Evolutionary conservation across 129 eudicot species (phyloP).

Genomic region (Helianthus annuus): DNA sequence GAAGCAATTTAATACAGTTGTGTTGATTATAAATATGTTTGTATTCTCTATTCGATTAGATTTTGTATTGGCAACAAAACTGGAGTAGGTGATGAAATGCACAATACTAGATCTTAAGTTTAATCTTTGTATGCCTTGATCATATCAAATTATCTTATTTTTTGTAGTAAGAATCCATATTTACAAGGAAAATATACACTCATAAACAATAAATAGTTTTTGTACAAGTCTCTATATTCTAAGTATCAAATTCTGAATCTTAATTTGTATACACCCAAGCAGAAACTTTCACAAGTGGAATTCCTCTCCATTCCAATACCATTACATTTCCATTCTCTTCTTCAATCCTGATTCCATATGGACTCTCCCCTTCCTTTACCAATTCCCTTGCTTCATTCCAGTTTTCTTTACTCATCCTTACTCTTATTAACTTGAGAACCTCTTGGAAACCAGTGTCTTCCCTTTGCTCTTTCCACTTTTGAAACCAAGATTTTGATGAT

Average conservation of each 20-base stretch:
- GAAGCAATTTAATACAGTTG: no score
- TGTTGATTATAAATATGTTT: no score
- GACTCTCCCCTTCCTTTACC: conserved; percentile 53
- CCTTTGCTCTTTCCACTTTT: conserved; percentile 49
- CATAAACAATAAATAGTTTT: conserved; percentile 8
- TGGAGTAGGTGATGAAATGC: no score
- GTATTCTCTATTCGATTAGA: no score
- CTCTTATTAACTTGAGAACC: conserved; percentile 32
- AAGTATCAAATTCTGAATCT: conserved; percentile 5
- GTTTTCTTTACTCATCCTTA: conserved; percentile 39
- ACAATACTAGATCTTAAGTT: not conserved
- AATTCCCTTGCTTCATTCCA: conserved; percentile 51
- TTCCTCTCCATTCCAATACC: conserved; percentile 62
- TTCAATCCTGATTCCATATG: conserved; percentile 45
- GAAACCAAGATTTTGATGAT: conserved; percentile 47
- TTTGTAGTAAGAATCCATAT: not conserved
- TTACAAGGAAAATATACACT: not conserved
- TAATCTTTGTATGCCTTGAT: not conserved
- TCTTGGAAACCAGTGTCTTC: not conserved
- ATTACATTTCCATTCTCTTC: conserved; percentile 50
- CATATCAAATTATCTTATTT: not conserved
- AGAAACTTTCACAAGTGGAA: conserved; percentile 57
- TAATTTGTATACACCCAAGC: conserved; percentile 41
- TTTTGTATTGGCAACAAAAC: not conserved
- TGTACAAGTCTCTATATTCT: conserved; percentile 21